A percentile compares a stretch with the other conserved stretches of the same genome.
These are phyloP conservation scores for Candida manassasensis DNA, from an alignment of 805 yeast species.

Conservation along the genomic window DNA sequence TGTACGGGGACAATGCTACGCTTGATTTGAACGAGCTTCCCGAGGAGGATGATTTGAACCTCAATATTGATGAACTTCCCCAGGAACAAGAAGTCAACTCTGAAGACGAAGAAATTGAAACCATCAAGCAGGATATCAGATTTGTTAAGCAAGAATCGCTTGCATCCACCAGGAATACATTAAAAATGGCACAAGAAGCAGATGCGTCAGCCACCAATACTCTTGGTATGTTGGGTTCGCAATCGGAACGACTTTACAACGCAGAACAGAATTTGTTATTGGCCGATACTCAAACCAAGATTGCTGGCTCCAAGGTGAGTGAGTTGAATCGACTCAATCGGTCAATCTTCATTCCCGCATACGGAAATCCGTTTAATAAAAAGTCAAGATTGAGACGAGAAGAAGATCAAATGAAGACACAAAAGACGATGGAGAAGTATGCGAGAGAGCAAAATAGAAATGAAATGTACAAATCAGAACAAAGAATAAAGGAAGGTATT, in stretches of 20 bases:
- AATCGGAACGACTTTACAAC: constrained; percentile 76
- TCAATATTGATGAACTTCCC: constrained; percentile 30
- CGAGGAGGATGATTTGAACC: constrained; percentile 36
- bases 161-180: constrained; percentile 77
- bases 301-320: constrained; percentile 77
- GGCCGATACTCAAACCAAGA: constrained; percentile 74
- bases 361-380: constrained; percentile 80
- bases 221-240: constrained; percentile 89
- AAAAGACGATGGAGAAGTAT: constrained; percentile 57
- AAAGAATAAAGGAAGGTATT: constrained; percentile 61
- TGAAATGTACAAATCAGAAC: constrained; percentile 59
- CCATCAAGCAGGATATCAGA: constrained; percentile 73
- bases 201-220: constrained; percentile 58
- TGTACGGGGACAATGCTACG: constrained; percentile 20
- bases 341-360: constrained; percentile 73
- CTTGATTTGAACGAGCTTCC: constrained; percentile 38
- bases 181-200: constrained; percentile 49
- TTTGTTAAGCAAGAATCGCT: constrained; percentile 85
- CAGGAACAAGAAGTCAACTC: constrained; percentile 40
- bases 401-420: constrained; percentile 63
- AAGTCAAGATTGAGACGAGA: constrained; percentile 67
- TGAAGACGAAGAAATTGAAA: constrained; percentile 88
- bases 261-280: constrained; percentile 73
- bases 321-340: constrained; percentile 78
- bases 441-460: constrained; percentile 57